Evolutionary conservation across 2,329 filamentous ascomycete species (phyloP).

Genomic region (Bipolaris oryzae): DNA sequence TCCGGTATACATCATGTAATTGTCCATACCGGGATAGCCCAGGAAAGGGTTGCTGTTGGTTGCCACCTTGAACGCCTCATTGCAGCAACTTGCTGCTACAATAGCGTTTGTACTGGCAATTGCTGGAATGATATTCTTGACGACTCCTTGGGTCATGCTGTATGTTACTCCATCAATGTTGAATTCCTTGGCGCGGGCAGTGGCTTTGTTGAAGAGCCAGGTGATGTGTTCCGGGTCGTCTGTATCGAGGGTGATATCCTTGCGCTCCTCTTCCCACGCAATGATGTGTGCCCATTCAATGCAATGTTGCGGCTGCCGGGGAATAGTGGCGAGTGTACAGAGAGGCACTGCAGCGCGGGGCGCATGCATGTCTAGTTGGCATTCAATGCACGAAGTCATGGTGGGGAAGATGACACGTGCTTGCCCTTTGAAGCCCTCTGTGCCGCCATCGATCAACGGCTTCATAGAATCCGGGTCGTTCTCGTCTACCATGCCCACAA

Average conservation of each 20-base stretch:
- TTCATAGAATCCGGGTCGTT: slow-evolving; percentile 85
- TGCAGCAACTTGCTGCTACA: slow-evolving; percentile 93
- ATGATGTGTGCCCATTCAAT: slow-evolving; percentile 99
- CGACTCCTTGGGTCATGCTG: slow-evolving; percentile 92
- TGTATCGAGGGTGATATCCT: slow-evolving; percentile 84
- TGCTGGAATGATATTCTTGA: slow-evolving; percentile 99
- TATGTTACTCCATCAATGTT: slow-evolving; percentile 93
- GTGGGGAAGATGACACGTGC: slow-evolving; percentile 90
- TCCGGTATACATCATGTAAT: slow-evolving; percentile 99
- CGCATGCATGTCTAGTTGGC: slow-evolving; percentile 97
- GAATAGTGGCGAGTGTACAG: slow-evolving; percentile 94
- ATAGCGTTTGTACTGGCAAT: slow-evolving; percentile 98
- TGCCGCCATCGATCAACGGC: slow-evolving; percentile 94
- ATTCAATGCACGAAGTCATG: slow-evolving; percentile 95
- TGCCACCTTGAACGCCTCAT: slow-evolving; percentile 94
- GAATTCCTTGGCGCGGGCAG: slow-evolving; percentile 82
- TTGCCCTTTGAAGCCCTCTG: slow-evolving; percentile 98
- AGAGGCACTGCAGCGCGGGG: slow-evolving; percentile 96
- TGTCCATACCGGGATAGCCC: slow-evolving; percentile 70
- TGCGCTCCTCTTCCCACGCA: slow-evolving; percentile 78
- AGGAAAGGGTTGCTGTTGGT: slow-evolving; percentile 81
- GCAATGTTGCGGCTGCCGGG: slow-evolving; percentile 95
- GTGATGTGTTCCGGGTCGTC: slow-evolving; percentile 96
- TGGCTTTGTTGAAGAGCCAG: slow-evolving; percentile 91
- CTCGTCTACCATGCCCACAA: slow-evolving; percentile 87